Conservation (phyloP, 805 yeast species). For the Tetrapisispora pingtungensis region DNA sequence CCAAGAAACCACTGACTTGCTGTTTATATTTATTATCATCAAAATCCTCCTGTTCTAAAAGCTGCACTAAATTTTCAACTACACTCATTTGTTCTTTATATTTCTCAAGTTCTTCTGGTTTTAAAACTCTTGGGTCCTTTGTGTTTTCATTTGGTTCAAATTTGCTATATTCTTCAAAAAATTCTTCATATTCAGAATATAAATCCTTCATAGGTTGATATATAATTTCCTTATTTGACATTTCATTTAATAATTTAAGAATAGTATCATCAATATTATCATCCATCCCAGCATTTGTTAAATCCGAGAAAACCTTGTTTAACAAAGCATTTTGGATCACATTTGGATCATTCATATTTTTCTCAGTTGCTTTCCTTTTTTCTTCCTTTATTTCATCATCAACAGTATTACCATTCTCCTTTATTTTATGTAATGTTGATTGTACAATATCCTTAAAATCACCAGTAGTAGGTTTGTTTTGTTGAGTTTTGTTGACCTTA, state of each 20-base stretch:
- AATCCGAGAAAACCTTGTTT: constrained; percentile 55
- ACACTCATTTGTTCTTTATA: constrained; percentile 55
- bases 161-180: constrained; percentile 48
- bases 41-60: constrained; percentile 59
- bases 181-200: constrained; percentile 59
- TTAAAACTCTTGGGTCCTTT: background rate
- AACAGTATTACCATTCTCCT: constrained; percentile 61
- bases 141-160: constrained; percentile 23
- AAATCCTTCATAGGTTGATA: constrained; percentile 84
- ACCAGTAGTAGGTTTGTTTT: background rate
- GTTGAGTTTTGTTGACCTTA: background rate
- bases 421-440: constrained; percentile 69
- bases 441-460: constrained; percentile 68
- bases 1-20: constrained; percentile 20
- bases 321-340: constrained; percentile 24
- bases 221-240: constrained; percentile 74
- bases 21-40: constrained; percentile 13
- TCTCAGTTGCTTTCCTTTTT: constrained; percentile 31
- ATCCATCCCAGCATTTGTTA: constrained; percentile 34
- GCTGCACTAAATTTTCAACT: constrained; percentile 48
- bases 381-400: constrained; percentile 44
- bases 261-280: constrained; percentile 47
- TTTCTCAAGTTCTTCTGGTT: constrained; percentile 38
- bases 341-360: constrained; percentile 35
- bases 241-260: constrained; percentile 68